Evolutionary conservation across 768 basidiomycete genomes (phyloP).

Genomic region (Amanita fuliginea): DNA sequence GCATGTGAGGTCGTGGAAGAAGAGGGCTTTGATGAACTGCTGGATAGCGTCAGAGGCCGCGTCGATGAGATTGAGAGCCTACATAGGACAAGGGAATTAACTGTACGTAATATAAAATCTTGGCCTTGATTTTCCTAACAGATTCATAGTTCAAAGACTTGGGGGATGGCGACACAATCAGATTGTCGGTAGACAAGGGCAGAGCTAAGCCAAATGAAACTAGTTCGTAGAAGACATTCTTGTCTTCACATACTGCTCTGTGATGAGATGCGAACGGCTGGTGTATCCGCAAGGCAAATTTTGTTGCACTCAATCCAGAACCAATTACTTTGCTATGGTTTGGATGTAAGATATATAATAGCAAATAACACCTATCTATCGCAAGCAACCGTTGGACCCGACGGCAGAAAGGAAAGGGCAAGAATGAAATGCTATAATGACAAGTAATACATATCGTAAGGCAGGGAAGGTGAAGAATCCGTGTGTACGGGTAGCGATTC

Average conservation of each 20-base stretch:
- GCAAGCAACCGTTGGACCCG: background rate
- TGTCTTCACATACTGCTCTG: no score
- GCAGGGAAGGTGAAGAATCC: background rate
- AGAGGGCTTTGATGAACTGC: constrained; percentile 70
- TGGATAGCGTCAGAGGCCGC: constrained; percentile 61
- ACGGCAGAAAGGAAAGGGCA: background rate
- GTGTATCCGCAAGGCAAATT: background rate
- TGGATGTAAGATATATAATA: constrained; percentile 2
- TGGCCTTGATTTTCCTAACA: constrained; percentile 19
- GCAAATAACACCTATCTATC: constrained; percentile 4
- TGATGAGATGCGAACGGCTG: background rate
- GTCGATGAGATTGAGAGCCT: constrained; percentile 84
- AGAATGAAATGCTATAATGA: constrained; percentile 14
- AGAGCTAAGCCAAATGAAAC: no score
- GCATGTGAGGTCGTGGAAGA: constrained; percentile 61
- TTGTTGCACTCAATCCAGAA: background rate
- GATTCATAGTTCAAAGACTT: constrained; percentile 36
- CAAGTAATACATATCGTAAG: constrained; percentile 14
- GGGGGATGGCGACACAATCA: constrained; percentile 34
- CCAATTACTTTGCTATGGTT: background rate
- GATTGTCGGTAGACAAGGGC: constrained; percentile 48
- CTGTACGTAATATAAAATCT: constrained; percentile 37
- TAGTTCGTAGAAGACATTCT: background rate
- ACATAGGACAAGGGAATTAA: constrained; percentile 68
- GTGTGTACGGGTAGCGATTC: background rate